Percentiles rank a stretch among this genome's conserved stretches.
Evolutionary conservation across 2,329 filamentous ascomycete species (phyloP).

Genomic region (Ceratocystis alfenasii): DNA sequence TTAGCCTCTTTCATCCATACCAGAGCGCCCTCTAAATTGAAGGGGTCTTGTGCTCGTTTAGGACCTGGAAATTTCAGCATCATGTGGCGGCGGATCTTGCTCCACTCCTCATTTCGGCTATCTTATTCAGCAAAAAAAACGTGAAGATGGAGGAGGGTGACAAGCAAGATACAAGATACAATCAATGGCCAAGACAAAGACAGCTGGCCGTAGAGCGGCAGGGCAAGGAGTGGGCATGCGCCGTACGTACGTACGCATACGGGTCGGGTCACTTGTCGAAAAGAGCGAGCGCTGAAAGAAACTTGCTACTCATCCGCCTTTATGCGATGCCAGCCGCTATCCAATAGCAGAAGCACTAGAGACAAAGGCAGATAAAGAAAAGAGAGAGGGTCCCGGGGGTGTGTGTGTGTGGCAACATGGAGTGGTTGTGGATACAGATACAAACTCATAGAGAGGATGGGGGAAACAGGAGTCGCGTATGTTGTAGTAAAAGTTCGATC

Average conservation of each 20-base stretch:
- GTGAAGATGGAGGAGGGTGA: neutral
- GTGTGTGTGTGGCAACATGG: neutral
- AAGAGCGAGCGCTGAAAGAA: no score
- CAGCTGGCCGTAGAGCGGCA: neutral
- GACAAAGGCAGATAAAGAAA: no score
- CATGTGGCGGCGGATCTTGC: neutral
- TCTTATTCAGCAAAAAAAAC: conserved; percentile 9
- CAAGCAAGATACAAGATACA: neutral
- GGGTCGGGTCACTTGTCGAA: no score
- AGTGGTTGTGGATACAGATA: no score
- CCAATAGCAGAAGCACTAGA: no score
- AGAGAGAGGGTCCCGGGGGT: neutral
- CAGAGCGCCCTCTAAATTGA: neutral
- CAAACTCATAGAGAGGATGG: neutral
- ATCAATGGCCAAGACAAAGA: neutral
- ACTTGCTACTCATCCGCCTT: no score
- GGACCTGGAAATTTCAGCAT: neutral
- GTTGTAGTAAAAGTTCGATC: neutral
- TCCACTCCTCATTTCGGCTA: conserved; percentile 4
- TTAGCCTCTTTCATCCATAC: neutral
- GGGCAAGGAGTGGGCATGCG: neutral
- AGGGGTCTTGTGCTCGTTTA: neutral
- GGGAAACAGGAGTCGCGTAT: no score
- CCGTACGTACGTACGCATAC: no score
- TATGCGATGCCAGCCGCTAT: no score